These are phyloP conservation scores for Phylloporus sp. DNA, from an alignment of 768 basidiomycete species.

Conservation along the genomic window DNA sequence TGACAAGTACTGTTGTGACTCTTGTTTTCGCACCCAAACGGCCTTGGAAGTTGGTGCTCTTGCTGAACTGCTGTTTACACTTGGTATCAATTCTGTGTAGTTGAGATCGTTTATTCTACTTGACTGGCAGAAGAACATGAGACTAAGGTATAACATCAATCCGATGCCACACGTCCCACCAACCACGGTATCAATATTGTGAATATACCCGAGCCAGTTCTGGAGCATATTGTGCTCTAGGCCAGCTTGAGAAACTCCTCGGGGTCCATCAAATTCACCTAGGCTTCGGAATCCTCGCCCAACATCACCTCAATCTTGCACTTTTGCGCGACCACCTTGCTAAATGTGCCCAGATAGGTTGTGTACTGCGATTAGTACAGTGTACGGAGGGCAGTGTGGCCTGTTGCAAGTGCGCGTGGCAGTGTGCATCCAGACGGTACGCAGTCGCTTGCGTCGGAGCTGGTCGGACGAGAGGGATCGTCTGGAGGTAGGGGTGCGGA, in stretches of 20 bases:
- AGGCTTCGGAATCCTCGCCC: constrained; percentile 51
- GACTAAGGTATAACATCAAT: too few relatives aligned
- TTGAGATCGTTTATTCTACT: too few relatives aligned
- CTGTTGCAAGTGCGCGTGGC: constrained; percentile 37
- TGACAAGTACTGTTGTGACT: too few relatives aligned
- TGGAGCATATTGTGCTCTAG: constrained; percentile 43
- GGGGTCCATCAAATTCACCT: constrained; percentile 49
- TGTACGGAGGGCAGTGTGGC: constrained; percentile 49
- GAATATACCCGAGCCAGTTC: too few relatives aligned
- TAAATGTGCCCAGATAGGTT: constrained; percentile 47
- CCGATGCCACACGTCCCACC: too few relatives aligned
- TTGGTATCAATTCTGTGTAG: too few relatives aligned
- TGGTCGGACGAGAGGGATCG: constrained; percentile 22
- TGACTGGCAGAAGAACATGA: too few relatives aligned
- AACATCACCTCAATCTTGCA: constrained; percentile 51
- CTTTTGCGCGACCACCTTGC: constrained; percentile 47
- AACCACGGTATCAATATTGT: too few relatives aligned
- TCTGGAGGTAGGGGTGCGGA: constrained; percentile 28
- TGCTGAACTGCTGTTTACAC: too few relatives aligned
- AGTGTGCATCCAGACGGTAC: constrained; percentile 18
- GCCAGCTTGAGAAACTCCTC: constrained; percentile 48
- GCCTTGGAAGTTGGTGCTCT: too few relatives aligned
- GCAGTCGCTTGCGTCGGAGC: constrained; percentile 9
- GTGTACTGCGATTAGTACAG: constrained; percentile 51
- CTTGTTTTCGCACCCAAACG: too few relatives aligned